A percentile compares a stretch with the other conserved stretches of the same genome.
Conservation (phyloP, 495 filamentous ascomycete genomes). For the Lasiosphaeria miniovina region DNA sequence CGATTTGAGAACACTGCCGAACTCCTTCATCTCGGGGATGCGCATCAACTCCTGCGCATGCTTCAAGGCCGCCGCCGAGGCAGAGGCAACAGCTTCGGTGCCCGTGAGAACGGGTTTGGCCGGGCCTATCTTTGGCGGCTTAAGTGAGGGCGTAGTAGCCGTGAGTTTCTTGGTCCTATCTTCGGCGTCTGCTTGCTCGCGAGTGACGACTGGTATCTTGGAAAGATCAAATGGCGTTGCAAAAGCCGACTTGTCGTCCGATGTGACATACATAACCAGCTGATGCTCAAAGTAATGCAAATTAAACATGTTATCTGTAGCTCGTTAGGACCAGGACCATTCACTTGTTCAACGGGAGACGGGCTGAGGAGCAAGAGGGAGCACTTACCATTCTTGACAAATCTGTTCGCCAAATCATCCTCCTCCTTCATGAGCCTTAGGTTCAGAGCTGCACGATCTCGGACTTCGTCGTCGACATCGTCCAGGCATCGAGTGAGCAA, state of each 20-base stretch:
- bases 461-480: slow-evolving; percentile 96
- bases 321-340: slow-evolving; percentile 29
- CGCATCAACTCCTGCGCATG: slow-evolving; percentile 81
- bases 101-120: slow-evolving; percentile 69
- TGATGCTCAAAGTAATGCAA: slow-evolving; percentile 96
- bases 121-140: slow-evolving; percentile 80
- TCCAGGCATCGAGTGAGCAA: slow-evolving; percentile 91
- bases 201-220: slow-evolving; percentile 87
- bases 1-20: slow-evolving; percentile 87
- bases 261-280: slow-evolving; percentile 95
- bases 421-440: slow-evolving; percentile 83
- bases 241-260: slow-evolving; percentile 81
- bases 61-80: slow-evolving; percentile 76
- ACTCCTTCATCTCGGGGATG: slow-evolving; percentile 85
- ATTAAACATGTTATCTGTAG: slow-evolving; percentile 77
- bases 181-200: slow-evolving; percentile 95
- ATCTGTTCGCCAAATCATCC: slow-evolving; percentile 76
- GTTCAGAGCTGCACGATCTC: slow-evolving; percentile 92
- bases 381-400: slow-evolving; percentile 83
- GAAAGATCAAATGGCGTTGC: slow-evolving; percentile 82
- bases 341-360: background rate
- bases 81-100: slow-evolving; percentile 68
- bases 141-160: slow-evolving; percentile 86
- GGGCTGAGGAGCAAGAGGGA: background rate
- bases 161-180: slow-evolving; percentile 95